phyloP scores from a whole-genome alignment of 2,329 filamentous ascomycete genomes.

The Didymella exigua region DNA sequence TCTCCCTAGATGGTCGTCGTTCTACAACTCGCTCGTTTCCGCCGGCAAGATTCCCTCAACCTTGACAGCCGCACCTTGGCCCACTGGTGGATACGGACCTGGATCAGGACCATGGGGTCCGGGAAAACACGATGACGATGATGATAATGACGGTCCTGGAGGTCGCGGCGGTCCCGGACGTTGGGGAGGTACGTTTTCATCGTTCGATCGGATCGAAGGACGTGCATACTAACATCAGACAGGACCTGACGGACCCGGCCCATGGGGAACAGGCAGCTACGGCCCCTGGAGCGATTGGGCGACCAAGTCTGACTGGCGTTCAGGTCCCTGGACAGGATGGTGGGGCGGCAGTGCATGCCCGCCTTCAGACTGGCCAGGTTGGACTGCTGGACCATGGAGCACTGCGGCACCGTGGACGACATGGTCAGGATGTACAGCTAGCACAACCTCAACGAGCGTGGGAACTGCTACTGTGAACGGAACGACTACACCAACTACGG shows the following conservation, averaged over 20 bases:
- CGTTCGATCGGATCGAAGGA: not conserved
- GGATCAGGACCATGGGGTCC: constrained; percentile 29
- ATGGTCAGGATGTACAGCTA: constrained; percentile 42
- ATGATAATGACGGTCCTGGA: constrained; percentile 9
- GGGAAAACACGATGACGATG: constrained; percentile 1
- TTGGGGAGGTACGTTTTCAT: constrained; percentile 28
- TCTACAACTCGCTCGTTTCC: constrained; percentile 36
- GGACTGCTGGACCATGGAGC: constrained; percentile 45
- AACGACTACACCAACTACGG: constrained; percentile 27
- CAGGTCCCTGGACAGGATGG: constrained; percentile 44
- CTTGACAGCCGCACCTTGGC: constrained; percentile 30
- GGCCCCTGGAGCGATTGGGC: constrained; percentile 41
- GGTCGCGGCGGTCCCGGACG: constrained; percentile 20
- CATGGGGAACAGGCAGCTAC: constrained; percentile 34
- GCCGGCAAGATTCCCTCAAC: constrained; percentile 35
- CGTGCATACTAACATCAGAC: not conserved
- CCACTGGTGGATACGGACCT: constrained; percentile 31
- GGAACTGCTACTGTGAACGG: constrained; percentile 39
- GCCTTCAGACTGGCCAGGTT: constrained; percentile 44
- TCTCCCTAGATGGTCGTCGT: constrained; percentile 29
- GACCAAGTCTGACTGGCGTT: constrained; percentile 35
- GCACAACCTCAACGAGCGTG: constrained; percentile 40
- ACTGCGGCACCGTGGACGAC: constrained; percentile 45
- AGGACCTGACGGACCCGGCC: constrained; percentile 33
- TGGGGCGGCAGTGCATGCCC: constrained; percentile 44